Base-by-base conservation (phyloP, 2,329 filamentous ascomycete genomes). In the Aspergillus neoniger region DNA sequence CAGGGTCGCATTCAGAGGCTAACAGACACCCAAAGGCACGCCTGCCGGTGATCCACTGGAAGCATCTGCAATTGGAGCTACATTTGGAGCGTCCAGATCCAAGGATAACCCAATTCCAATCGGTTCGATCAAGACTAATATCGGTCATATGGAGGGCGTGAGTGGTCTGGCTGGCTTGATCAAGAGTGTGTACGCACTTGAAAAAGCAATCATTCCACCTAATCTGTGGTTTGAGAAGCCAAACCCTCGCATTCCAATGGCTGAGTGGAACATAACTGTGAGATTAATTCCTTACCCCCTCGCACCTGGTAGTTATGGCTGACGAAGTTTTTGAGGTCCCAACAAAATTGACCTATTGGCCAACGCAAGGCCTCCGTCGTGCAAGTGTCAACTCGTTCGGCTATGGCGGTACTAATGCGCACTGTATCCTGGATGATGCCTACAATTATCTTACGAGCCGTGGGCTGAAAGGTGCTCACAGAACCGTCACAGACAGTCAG, bases 121-220 rank as follows among this genome's bases (percentile, higher is more conserved):
- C 6, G 49, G 49, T 9, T 52, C 49, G 5, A 32, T 52, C 17
- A 52, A 52, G 19, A 19, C 49, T 1, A 52, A 52, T 6, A 2
- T 55, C 5, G 53, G 53, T 59, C 82, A 85, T 61, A 69, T 69
- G 0, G 82, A 83, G 63, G 76, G 73, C 0, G 79, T 80, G 0
- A 74, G 77, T 0, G 82, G 80, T 0, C 41, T 83, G 0, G 73
- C 74, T 0, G 72, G 73, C 0, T 15, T 84, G 2, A 74, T 84
- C 21, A 84, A 84, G 59, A 69, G 70, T 17, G 67, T 79, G 0
- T 58, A 82, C 5, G 72, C 74, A 0, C 58, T 82, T 0, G 80
- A 83, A 59, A 69, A 77, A 6, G 64, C 65, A 1, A 70, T 59
- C 1, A 66, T 69, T 19, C 64, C 65, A 0, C 64, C 65, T 0